Percentiles rank a stretch among this genome's conserved stretches.
Conservation (phyloP, 192 early-diverging fungal species). For the Kappamyces sp. region DNA sequence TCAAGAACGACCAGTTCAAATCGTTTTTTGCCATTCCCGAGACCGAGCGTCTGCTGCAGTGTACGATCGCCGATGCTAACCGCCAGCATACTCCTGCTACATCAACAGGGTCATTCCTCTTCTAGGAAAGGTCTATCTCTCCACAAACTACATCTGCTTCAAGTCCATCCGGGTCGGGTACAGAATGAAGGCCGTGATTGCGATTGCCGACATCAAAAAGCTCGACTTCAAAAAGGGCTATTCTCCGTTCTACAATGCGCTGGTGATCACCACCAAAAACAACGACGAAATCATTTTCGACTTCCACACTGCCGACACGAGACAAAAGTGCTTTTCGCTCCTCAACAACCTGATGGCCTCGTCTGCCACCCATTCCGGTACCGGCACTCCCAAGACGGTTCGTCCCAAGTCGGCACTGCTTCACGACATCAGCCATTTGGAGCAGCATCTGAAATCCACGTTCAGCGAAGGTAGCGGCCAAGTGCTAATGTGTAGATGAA, state of each 20-base stretch:
- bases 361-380: no score
- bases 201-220: slow-evolving; percentile 42
- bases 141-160: slow-evolving; percentile 57
- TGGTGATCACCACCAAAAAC: slow-evolving; percentile 12
- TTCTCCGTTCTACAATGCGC: slow-evolving; percentile 8
- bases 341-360: slow-evolving; percentile 7
- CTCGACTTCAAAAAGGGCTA: slow-evolving; percentile 32
- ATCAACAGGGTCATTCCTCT: slow-evolving; percentile 45
- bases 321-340: slow-evolving; percentile 39
- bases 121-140: slow-evolving; percentile 57
- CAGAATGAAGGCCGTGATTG: slow-evolving; percentile 49
- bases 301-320: slow-evolving; percentile 38
- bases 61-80: slow-evolving; percentile 23
- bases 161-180: slow-evolving; percentile 49
- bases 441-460: slow-evolving; percentile 18
- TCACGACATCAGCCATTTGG: slow-evolving; percentile 11
- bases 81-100: slow-evolving; percentile 42
- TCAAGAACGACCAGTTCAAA: slow-evolving; percentile 35
- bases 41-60: slow-evolving; percentile 42
- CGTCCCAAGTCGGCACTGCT: background rate
- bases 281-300: slow-evolving; percentile 47
- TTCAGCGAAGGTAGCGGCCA: slow-evolving; percentile 6
- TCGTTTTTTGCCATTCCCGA: slow-evolving; percentile 53
- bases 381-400: background rate
- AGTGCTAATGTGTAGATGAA: slow-evolving; percentile 14